Conservation (phyloP, 108 stramenopile genomes). For the Pseudonitzschia multistriata region DNA sequence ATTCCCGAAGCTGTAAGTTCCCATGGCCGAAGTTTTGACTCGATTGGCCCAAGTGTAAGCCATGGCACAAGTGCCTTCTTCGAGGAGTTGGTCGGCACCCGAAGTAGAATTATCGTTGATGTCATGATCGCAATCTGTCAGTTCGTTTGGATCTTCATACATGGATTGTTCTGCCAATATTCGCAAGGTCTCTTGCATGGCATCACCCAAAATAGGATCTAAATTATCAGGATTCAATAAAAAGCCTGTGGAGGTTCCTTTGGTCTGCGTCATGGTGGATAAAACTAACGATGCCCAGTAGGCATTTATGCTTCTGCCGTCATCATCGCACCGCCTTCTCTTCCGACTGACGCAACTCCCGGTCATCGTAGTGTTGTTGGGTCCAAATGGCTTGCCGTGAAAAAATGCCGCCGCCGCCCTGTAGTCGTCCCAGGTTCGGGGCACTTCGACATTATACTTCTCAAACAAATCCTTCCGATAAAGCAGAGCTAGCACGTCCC, state of each 20-base stretch:
- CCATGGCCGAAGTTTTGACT: not conserved
- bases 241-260: constrained; percentile 38
- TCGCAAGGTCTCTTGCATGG: constrained; percentile 47
- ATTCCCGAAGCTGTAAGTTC: not conserved
- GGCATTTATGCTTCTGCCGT: constrained; percentile 1
- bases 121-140: not conserved
- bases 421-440: constrained; percentile 59
- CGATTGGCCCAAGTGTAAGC: constrained; percentile 46
- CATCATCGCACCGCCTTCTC: not conserved
- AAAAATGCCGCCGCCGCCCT: constrained; percentile 35
- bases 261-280: constrained; percentile 44
- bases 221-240: constrained; percentile 41
- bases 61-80: constrained; percentile 41
- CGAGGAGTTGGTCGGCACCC: not conserved
- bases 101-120: not conserved
- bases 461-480: constrained; percentile 51
- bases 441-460: constrained; percentile 27
- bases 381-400: constrained; percentile 26
- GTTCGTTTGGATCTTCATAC: not conserved
- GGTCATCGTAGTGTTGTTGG: constrained; percentile 9
- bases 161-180: constrained; percentile 31
- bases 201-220: constrained; percentile 34
- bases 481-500: constrained; percentile 35
- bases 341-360: constrained; percentile 32
- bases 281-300: constrained; percentile 43